phyloP scores from a whole-genome alignment of 129 eudicot genomes.

The Flaveria robusta region DNA sequence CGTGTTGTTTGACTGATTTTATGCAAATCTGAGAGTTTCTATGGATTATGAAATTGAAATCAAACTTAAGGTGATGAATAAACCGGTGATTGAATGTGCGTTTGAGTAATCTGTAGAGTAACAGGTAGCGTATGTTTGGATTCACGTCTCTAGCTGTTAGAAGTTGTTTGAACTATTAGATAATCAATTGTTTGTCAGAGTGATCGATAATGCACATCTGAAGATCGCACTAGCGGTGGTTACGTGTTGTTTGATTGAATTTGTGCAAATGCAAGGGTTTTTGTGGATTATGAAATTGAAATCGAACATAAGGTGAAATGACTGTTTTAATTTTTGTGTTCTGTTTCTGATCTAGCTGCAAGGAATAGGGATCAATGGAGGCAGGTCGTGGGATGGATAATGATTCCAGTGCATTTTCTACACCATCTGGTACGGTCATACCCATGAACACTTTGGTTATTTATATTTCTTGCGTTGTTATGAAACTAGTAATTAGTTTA shows the following conservation, averaged over 20 bases:
- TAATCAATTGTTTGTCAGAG: neutral
- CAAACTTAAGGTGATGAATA: neutral
- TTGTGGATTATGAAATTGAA: neutral
- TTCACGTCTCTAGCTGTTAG: neutral
- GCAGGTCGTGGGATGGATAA: slow-evolving; percentile 11
- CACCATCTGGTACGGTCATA: slow-evolving; percentile 18
- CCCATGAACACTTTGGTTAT: neutral
- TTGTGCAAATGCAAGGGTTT: slow-evolving; percentile 16
- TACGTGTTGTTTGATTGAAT: neutral
- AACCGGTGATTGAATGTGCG: neutral
- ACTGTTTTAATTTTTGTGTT: neutral
- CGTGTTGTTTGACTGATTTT: neutral
- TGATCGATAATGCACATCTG: neutral
- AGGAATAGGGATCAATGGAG: slow-evolving; percentile 24
- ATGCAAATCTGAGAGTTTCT: slow-evolving; percentile 15
- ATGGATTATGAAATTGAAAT: no score
- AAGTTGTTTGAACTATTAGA: neutral
- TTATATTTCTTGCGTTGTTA: neutral
- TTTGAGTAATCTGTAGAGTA: neutral
- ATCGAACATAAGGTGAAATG: slow-evolving; percentile 2
- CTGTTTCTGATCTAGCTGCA: slow-evolving; percentile 21
- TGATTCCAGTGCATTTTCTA: neutral
- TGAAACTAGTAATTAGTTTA: neutral
- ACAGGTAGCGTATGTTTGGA: no score
- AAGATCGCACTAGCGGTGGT: neutral